phyloP scores from a whole-genome alignment of 257 asterid genomes.

The Solanum lignicaule region DNA sequence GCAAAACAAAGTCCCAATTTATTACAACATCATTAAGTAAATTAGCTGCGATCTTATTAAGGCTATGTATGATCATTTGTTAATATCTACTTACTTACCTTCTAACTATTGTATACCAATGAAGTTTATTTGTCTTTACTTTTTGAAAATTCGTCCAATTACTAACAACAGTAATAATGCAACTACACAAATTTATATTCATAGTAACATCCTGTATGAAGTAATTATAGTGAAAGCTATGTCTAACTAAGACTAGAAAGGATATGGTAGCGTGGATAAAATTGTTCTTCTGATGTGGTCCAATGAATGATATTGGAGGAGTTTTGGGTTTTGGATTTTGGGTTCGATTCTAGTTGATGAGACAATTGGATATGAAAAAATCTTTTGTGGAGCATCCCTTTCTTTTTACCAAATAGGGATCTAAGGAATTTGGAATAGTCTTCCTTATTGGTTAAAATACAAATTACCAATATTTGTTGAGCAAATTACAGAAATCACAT shows the following conservation, averaged over 20 bases:
- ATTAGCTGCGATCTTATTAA: background rate
- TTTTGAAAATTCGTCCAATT: background rate
- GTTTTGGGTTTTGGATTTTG: no score
- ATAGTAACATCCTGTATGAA: no score
- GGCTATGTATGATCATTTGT: background rate
- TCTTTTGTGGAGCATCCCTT: no score
- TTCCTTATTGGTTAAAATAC: background rate
- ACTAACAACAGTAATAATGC: background rate
- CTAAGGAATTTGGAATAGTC: background rate
- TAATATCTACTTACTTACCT: background rate
- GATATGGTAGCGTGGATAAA: no score
- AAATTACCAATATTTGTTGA: background rate
- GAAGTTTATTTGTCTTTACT: background rate
- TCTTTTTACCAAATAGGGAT: no score
- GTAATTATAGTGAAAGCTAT: no score
- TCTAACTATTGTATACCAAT: background rate
- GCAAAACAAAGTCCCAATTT: background rate
- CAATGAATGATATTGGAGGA: no score
- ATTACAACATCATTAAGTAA: background rate
- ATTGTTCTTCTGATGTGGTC: no score
- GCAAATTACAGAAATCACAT: no score
- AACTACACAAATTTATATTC: background rate
- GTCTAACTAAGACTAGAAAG: background rate
- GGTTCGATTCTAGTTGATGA: no score
- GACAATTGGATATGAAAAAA: no score